Percentiles rank a stretch among this genome's conserved stretches.
These are phyloP conservation scores for Millerago galiae DNA, from an alignment of 805 yeast genomes.

Conservation along the genomic window DNA sequence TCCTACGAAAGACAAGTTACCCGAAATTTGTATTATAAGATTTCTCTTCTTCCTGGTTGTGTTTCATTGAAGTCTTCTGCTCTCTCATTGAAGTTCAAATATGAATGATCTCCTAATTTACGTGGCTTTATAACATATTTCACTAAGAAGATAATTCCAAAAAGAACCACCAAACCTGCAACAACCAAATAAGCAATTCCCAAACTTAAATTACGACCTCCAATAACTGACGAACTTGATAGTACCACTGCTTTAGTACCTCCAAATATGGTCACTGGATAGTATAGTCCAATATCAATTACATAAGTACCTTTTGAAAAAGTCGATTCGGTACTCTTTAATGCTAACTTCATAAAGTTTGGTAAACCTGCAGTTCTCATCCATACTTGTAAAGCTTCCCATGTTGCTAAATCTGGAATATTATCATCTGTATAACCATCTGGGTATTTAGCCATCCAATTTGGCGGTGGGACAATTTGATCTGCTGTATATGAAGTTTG, in stretches of 20 bases:
- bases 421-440: constrained; percentile 83
- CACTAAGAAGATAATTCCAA: constrained; percentile 68
- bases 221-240: constrained; percentile 76
- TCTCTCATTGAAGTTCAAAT: constrained; percentile 35
- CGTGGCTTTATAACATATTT: constrained; percentile 85
- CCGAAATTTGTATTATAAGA: constrained; percentile 11
- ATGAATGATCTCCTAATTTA: constrained; percentile 75
- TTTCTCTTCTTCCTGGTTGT: constrained; percentile 15
- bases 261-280: constrained; percentile 76
- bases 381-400: constrained; percentile 94
- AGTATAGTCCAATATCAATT: constrained; percentile 63
- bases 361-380: constrained; percentile 97
- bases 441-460: constrained; percentile 77
- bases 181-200: constrained; percentile 84
- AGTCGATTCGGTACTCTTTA: constrained; percentile 49
- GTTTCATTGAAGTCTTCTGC: constrained; percentile 10
- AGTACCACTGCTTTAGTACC: constrained; percentile 84
- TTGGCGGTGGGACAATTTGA: constrained; percentile 90
- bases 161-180: constrained; percentile 66
- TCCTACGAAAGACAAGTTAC: background rate
- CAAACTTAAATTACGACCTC: constrained; percentile 79
- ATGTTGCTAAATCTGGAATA: constrained; percentile 64
- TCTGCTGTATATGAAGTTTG: constrained; percentile 59
- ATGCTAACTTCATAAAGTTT: constrained; percentile 70
- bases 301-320: constrained; percentile 64